Conservation (phyloP, 2,329 filamentous ascomycete species). For the Fusarium sarcochroum region DNA sequence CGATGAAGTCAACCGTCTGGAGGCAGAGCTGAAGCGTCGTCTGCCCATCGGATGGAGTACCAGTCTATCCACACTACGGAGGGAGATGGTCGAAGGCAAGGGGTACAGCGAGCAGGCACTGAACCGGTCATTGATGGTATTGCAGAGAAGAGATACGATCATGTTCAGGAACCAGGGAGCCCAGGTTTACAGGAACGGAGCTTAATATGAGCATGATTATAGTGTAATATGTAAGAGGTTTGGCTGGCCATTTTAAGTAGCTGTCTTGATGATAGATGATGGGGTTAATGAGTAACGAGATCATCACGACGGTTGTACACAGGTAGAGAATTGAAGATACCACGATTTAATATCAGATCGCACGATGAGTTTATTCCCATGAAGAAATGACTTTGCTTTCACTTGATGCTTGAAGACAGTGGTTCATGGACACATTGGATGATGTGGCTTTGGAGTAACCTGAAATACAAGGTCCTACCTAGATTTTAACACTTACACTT, state of each 20-base stretch:
- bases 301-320: conserved; percentile 14
- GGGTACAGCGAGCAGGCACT: conserved; percentile 90
- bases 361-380: no score
- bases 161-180: conserved; percentile 83
- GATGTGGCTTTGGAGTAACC: no score
- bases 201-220: conserved; percentile 57
- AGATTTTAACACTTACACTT: no score
- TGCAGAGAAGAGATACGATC: conserved; percentile 90
- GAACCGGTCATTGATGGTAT: conserved; percentile 85
- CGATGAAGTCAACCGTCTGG: conserved; percentile 88
- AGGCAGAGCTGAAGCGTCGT: conserved; percentile 87
- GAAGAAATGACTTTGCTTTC: no score
- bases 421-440: no score
- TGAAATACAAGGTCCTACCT: no score
- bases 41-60: conserved; percentile 97
- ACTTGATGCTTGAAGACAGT: no score
- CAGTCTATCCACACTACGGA: conserved; percentile 84
- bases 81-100: conserved; percentile 93
- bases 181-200: conserved; percentile 81
- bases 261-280: conserved; percentile 36
- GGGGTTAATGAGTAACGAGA: conserved; percentile 44
- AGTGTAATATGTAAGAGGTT: conserved; percentile 32
- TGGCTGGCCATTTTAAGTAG: conserved; percentile 25
- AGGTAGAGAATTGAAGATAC: conserved; percentile 24
- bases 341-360: conserved; percentile 7